Evolutionary conservation across 768 basidiomycete genomes (phyloP).

Genomic region (Russula foetens): DNA sequence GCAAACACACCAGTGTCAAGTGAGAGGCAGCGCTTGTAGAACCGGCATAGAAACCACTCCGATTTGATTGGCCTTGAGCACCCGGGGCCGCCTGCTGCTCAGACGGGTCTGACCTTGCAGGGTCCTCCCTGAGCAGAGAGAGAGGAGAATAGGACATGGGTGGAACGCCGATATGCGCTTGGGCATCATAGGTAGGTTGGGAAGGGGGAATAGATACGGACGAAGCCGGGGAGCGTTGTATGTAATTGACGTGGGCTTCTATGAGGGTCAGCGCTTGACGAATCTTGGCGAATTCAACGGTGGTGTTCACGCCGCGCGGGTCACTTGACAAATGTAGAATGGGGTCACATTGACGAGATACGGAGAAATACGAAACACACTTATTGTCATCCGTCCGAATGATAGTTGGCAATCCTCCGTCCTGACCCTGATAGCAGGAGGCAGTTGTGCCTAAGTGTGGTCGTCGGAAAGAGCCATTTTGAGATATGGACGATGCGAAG

Average conservation of each 20-base stretch:
- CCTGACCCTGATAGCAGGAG: constrained; percentile 71
- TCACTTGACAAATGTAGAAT: constrained; percentile 6
- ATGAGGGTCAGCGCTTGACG: constrained; percentile 62
- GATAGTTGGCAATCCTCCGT: constrained; percentile 38
- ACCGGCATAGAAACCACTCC: constrained; percentile 70
- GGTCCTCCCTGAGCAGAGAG: constrained; percentile 1
- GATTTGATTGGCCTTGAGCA: constrained; percentile 55
- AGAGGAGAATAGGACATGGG: constrained; percentile 24
- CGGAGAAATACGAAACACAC: constrained; percentile 25
- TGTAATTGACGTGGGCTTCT: constrained; percentile 47
- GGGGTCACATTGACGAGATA: background rate
- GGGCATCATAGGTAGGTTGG: constrained; percentile 12
- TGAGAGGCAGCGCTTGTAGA: constrained; percentile 69
- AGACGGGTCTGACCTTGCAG: constrained; percentile 27
- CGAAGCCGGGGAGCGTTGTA: constrained; percentile 8
- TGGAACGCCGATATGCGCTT: constrained; percentile 21
- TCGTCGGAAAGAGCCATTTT: constrained; percentile 6
- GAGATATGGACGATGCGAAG: constrained; percentile 1
- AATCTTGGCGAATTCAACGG: constrained; percentile 57
- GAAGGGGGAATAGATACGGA: constrained; percentile 22
- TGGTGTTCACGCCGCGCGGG: constrained; percentile 45
- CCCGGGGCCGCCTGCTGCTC: constrained; percentile 50
- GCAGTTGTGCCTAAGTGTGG: constrained; percentile 59
- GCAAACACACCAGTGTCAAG: constrained; percentile 45
- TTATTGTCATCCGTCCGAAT: constrained; percentile 48